Evolutionary conservation across 2,329 filamentous ascomycete species (phyloP).

Genomic region (Pseudogymnoascus sp.): DNA sequence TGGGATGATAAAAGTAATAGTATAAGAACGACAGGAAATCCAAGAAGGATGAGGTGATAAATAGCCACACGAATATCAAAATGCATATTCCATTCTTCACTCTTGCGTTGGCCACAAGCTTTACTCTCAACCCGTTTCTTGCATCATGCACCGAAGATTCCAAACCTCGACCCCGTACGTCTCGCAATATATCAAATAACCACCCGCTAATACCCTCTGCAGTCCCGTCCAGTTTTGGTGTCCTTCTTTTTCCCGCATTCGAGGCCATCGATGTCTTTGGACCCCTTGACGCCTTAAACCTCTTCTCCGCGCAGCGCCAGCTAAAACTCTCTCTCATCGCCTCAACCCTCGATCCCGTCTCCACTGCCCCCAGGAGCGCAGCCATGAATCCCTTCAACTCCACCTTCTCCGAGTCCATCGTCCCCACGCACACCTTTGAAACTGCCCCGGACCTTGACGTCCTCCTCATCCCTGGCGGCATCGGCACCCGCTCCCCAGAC

Average conservation of each 20-base stretch:
- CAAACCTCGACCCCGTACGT: conserved; percentile 1
- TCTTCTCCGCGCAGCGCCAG: conserved; percentile 16
- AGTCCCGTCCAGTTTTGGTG: conserved; percentile 14
- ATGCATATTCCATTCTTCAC: not conserved
- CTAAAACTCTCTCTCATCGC: conserved; percentile 24
- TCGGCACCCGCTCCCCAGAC: conserved; percentile 36
- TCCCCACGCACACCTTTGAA: conserved; percentile 20
- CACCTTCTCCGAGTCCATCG: conserved; percentile 16
- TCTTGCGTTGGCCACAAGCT: not conserved
- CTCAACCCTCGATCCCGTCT: conserved; percentile 20
- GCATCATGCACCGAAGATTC: not conserved
- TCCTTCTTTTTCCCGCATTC: conserved; percentile 23
- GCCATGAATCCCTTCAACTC: conserved; percentile 14
- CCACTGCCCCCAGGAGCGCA: conserved; percentile 14
- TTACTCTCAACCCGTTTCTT: not conserved
- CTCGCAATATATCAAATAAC: conserved; percentile 16
- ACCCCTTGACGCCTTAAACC: conserved; percentile 25
- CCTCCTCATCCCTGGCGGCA: conserved; percentile 57
- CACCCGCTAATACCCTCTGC: not conserved
- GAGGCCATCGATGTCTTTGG: conserved; percentile 28
- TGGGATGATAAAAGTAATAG: not conserved
- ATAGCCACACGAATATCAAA: not conserved
- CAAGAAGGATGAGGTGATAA: not conserved
- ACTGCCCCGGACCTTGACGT: conserved; percentile 41
- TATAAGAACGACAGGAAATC: not conserved